These are phyloP conservation scores for Oryza glaberrima DNA, from an alignment of 176 grass and related monocot species.

Conservation along the genomic window DNA sequence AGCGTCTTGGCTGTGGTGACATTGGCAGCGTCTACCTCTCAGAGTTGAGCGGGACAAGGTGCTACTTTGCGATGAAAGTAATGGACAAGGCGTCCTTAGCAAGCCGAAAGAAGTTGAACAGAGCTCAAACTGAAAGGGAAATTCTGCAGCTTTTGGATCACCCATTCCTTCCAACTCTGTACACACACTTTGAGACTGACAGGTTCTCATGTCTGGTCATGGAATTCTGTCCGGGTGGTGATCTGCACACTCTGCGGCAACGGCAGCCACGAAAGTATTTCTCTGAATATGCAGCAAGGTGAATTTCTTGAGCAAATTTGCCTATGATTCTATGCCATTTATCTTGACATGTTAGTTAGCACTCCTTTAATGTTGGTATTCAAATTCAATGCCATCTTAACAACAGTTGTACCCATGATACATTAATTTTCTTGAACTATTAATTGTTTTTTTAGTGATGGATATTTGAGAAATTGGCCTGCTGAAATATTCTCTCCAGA, in stretches of 20 bases:
- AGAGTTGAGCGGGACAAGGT: constrained; percentile 77
- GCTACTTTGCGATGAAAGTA: constrained; percentile 92
- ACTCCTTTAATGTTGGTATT: not conserved
- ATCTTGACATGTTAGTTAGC: not conserved
- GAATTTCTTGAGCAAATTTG: constrained; percentile 1
- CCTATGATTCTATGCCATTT: not conserved
- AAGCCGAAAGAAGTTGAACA: constrained; percentile 71
- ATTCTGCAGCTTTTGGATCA: constrained; percentile 85
- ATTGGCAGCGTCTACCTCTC: constrained; percentile 88
- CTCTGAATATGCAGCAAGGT: constrained; percentile 85
- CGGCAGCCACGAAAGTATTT: constrained; percentile 75
- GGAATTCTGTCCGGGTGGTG: constrained; percentile 90
- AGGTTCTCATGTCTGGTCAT: constrained; percentile 85
- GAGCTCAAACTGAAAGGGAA: constrained; percentile 81
- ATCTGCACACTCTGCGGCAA: constrained; percentile 77
- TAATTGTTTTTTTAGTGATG: not conserved
- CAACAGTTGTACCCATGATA: not conserved
- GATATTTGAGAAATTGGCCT: not conserved
- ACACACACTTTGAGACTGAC: constrained; percentile 81
- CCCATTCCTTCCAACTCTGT: constrained; percentile 78
- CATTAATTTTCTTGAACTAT: not conserved
- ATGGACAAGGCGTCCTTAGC: constrained; percentile 83
- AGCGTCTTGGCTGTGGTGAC: constrained; percentile 77
- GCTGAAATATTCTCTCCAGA: not conserved
- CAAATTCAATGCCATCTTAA: not conserved